phyloP scores from a whole-genome alignment of 1,139 yeast species.

The Taphrina deformans region DNA sequence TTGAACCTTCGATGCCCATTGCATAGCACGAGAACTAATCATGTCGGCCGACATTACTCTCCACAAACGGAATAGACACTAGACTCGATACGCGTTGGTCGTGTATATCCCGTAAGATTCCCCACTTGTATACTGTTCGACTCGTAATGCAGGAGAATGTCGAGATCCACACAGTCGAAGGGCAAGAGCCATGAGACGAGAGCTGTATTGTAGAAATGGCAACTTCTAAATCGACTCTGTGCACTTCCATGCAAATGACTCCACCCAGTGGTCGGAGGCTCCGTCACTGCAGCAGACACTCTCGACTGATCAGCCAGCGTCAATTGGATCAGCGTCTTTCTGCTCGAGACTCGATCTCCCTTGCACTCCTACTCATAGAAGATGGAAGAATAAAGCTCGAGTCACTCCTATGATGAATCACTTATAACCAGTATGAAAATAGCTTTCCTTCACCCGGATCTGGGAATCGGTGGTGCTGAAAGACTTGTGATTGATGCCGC shows the following conservation, averaged over 20 bases:
- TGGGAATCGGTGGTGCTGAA: constrained; percentile 98
- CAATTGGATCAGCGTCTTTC: too few species aligned
- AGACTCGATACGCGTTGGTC: too few species aligned
- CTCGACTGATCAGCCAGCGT: not conserved
- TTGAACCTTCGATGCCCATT: constrained; percentile 31
- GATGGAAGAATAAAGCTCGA: too few species aligned
- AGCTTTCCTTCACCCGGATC: constrained; percentile 92
- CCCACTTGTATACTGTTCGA: too few species aligned
- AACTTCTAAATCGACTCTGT: not conserved
- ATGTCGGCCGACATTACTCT: constrained; percentile 9
- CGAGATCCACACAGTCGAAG: too few species aligned
- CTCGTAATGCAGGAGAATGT: too few species aligned
- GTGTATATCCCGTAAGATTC: too few species aligned
- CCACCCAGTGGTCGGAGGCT: not conserved
- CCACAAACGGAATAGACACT: not conserved
- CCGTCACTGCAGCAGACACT: not conserved
- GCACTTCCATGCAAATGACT: not conserved
- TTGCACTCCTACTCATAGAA: too few species aligned
- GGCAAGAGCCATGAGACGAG: not conserved
- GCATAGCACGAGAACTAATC: constrained; percentile 34
- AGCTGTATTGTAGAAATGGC: too few species aligned
- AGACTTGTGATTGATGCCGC: constrained; percentile 94
- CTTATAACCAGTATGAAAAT: constrained; percentile 53
- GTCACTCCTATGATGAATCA: not conserved
- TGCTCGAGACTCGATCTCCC: too few species aligned